phyloP scores from a whole-genome alignment of 1,284 basidiomycete species.

The Sporisorium scitamineum region DNA sequence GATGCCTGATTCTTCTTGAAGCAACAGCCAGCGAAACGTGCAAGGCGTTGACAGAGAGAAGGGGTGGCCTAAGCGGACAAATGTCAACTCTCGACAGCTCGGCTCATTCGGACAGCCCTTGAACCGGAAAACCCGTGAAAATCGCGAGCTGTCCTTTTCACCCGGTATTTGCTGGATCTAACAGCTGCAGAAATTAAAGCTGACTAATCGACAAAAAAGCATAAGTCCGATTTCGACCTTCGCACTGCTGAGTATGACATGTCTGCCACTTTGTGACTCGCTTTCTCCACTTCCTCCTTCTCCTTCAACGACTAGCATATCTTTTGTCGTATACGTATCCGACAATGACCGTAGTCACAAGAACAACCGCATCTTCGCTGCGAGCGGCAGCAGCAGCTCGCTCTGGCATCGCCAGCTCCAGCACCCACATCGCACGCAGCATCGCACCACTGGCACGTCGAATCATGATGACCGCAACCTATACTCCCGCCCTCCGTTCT shows the following conservation, averaged over 20 bases:
- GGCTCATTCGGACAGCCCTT: constrained; percentile 21
- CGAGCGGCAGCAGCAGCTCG: constrained; percentile 19
- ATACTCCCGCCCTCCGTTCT: not conserved
- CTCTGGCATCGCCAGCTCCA: constrained; percentile 11
- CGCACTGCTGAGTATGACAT: constrained; percentile 10
- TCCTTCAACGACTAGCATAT: constrained; percentile 1
- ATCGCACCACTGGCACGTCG: constrained; percentile 8
- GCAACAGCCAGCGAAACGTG: not conserved
- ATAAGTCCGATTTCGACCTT: constrained; percentile 8
- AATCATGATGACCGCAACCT: constrained; percentile 22
- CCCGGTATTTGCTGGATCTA: not conserved
- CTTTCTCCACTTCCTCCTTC: constrained; percentile 6
- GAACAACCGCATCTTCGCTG: constrained; percentile 18
- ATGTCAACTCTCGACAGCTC: not conserved
- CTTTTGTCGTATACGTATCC: not conserved
- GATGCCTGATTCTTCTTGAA: constrained; percentile 27
- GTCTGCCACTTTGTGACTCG: constrained; percentile 16
- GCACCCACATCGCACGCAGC: constrained; percentile 7
- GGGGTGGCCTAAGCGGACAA: constrained; percentile 38
- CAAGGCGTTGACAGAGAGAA: not conserved
- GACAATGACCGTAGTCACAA: constrained; percentile 28
- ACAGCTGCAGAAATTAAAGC: not conserved
- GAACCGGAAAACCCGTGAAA: constrained; percentile 53
- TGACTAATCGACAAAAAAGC: constrained; percentile 19
- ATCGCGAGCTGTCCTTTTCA: not conserved